Evolutionary conservation across 768 basidiomycete genomes (phyloP).

Genomic region (Rhodotorula paludigena): DNA sequence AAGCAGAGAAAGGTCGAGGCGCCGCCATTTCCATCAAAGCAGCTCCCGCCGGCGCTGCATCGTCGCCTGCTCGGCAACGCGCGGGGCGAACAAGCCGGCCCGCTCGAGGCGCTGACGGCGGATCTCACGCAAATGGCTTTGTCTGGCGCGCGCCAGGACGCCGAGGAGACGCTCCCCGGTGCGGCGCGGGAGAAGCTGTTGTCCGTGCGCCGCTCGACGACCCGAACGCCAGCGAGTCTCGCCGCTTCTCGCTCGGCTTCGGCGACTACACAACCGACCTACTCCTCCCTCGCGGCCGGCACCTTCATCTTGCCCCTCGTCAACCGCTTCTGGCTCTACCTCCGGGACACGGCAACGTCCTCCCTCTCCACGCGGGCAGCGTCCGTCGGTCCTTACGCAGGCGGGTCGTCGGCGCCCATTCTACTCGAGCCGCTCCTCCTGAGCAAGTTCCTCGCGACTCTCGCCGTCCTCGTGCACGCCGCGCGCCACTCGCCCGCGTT

Average conservation of each 20-base stretch:
- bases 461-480: constrained; percentile 75
- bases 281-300: constrained; percentile 68
- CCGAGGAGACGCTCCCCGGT: constrained; percentile 58
- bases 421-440: constrained; percentile 73
- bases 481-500: constrained; percentile 74
- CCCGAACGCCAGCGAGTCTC: no score
- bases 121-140: constrained; percentile 62
- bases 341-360: constrained; percentile 71
- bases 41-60: constrained; percentile 67
- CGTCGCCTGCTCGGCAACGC: constrained; percentile 57
- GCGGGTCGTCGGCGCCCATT: constrained; percentile 72
- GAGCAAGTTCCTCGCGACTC: constrained; percentile 66
- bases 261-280: constrained; percentile 45
- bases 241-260: neutral
- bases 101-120: constrained; percentile 60
- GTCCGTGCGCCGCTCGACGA: constrained; percentile 53
- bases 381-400: constrained; percentile 37
- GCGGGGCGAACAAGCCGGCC: constrained; percentile 38
- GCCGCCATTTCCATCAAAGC: constrained; percentile 69
- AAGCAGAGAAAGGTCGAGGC: neutral
- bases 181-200: constrained; percentile 70
- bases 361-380: constrained; percentile 52
- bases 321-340: constrained; percentile 91
- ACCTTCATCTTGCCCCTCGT: constrained; percentile 83
- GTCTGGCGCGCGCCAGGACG: constrained; percentile 57